Percentiles rank a stretch among this genome's conserved stretches.
These are phyloP conservation scores for Omphalea diandra DNA, from an alignment of 441 rosid genomes.

Conservation along the genomic window DNA sequence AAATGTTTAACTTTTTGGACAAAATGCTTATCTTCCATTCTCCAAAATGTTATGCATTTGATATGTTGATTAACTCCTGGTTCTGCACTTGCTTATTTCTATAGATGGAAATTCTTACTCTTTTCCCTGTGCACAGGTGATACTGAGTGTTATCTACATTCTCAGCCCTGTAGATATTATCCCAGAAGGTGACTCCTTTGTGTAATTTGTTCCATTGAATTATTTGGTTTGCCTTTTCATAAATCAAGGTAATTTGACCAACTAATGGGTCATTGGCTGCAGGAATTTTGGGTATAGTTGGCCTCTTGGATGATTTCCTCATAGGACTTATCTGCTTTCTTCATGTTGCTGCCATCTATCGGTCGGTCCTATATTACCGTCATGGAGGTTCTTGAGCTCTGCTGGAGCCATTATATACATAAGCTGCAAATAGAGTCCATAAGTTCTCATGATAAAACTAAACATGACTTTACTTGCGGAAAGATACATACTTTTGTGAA, in stretches of 20 bases:
- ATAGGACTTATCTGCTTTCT: conserved; percentile 62
- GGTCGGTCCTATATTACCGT: conserved; percentile 71
- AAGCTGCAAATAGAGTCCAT: background rate
- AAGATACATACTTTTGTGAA: background rate
- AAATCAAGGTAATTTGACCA: background rate
- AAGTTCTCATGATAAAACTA: background rate
- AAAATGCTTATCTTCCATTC: background rate
- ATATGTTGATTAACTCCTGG: background rate
- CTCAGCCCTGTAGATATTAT: conserved; percentile 80
- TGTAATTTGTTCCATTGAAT: background rate
- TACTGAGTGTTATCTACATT: conserved; percentile 59
- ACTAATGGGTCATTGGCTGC: conserved; percentile 13
- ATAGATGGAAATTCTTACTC: conserved; percentile 9
- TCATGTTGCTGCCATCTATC: conserved; percentile 82
- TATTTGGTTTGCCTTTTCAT: background rate
- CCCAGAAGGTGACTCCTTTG: conserved; percentile 70
- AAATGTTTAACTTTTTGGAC: background rate
- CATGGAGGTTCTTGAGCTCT: conserved; percentile 59
- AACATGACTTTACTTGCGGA: background rate
- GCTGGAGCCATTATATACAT: background rate
- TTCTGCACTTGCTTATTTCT: background rate
- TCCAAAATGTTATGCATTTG: background rate
- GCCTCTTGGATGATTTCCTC: conserved; percentile 73
- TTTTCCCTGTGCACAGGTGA: conserved; percentile 47
- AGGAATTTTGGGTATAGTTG: conserved; percentile 71